Evolutionary conservation across 2,329 filamentous ascomycete genomes (phyloP).

Genomic region (Scedosporium dehoogii): DNA sequence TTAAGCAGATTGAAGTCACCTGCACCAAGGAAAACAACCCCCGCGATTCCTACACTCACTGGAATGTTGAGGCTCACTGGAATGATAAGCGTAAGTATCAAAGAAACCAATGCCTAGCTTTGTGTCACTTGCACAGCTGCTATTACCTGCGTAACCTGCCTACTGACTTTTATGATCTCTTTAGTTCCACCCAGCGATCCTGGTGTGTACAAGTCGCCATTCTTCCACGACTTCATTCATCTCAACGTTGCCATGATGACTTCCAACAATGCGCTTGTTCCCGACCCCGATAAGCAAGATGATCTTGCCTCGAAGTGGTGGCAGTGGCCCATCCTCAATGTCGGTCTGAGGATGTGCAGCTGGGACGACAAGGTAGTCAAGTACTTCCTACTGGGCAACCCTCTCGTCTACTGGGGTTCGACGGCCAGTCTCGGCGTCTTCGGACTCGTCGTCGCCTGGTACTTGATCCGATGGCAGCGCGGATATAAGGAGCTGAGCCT

Average conservation of each 20-base stretch:
- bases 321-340: slow-evolving; percentile 96
- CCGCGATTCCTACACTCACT: slow-evolving; percentile 89
- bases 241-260: slow-evolving; percentile 99
- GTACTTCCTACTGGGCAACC: slow-evolving; percentile 97
- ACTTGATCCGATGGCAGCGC: slow-evolving; percentile 89
- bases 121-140: no score
- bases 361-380: slow-evolving; percentile 96
- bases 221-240: slow-evolving; percentile 95
- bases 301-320: slow-evolving; percentile 94
- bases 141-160: no score
- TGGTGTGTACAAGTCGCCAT: slow-evolving; percentile 89
- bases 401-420: slow-evolving; percentile 89
- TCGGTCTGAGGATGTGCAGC: slow-evolving; percentile 95
- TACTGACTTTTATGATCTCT: background rate
- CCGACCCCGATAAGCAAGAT: slow-evolving; percentile 97
- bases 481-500: slow-evolving; percentile 76
- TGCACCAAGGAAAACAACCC: slow-evolving; percentile 91
- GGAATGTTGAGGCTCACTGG: slow-evolving; percentile 93
- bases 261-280: slow-evolving; percentile 95
- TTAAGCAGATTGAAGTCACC: slow-evolving; percentile 98
- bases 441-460: slow-evolving; percentile 66
- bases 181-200: slow-evolving; percentile 80
- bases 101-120: no score
- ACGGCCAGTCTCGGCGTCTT: slow-evolving; percentile 70
- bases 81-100: slow-evolving; percentile 76